A percentile compares a stretch with the other conserved stretches of the same genome.
These are phyloP conservation scores for Pythium dissotocum DNA, from an alignment of 352 stramenopile species.

Conservation along the genomic window DNA sequence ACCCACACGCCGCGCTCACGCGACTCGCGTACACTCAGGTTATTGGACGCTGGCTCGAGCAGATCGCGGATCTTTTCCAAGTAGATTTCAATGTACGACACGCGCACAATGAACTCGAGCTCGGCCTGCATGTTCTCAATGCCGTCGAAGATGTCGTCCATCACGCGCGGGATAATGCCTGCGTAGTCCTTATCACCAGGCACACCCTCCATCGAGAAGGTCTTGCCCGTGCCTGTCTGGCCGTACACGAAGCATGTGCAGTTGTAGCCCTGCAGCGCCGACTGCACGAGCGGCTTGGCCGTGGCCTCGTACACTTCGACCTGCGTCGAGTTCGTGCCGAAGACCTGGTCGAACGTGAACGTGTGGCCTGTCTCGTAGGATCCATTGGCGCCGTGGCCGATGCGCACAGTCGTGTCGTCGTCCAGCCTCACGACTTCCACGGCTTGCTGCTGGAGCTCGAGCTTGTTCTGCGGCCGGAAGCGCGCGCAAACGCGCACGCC, in stretches of 20 bases:
- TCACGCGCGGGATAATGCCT: constrained; percentile 77
- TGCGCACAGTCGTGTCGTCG: constrained; percentile 43
- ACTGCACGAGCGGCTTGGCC: constrained; percentile 61
- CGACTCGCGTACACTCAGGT: constrained; percentile 65
- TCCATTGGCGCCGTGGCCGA: constrained; percentile 28
- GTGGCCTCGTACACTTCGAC: constrained; percentile 66
- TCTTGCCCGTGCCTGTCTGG: constrained; percentile 91
- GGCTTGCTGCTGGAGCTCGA: constrained; percentile 68
- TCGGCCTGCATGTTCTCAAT: constrained; percentile 71
- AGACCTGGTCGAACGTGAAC: constrained; percentile 80
- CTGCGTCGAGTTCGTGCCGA: constrained; percentile 56
- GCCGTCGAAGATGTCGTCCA: constrained; percentile 66
- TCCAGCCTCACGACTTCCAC: constrained; percentile 61
- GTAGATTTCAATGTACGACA: constrained; percentile 99
- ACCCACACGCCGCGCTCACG: constrained; percentile 65
- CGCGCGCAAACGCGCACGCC: constrained; percentile 71
- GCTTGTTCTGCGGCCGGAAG: constrained; percentile 78
- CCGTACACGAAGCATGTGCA: constrained; percentile 93
- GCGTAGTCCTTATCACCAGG: constrained; percentile 62
- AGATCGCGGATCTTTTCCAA: constrained; percentile 98
- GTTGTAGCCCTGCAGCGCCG: constrained; percentile 82
- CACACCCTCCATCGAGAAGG: constrained; percentile 90
- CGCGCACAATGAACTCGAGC: constrained; percentile 93
- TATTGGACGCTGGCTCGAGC: constrained; percentile 65
- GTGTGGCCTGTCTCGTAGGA: constrained; percentile 36